A percentile compares a stretch with the other conserved stretches of the same genome.
Evolutionary conservation across 2,329 filamentous ascomycete genomes (phyloP).

Genomic region (Trichoderma sp.): DNA sequence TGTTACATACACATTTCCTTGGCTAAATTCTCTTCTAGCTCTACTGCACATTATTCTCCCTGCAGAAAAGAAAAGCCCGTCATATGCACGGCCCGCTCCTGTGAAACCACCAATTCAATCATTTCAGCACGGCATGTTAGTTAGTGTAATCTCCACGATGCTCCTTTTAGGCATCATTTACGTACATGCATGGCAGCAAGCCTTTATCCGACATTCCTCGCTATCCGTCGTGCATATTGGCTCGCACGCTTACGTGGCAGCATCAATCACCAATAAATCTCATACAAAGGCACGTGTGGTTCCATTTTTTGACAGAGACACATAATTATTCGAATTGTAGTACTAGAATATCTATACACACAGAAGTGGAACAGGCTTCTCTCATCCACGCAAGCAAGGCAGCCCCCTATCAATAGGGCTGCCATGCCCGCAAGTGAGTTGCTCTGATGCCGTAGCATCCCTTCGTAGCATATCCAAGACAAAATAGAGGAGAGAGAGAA

Average conservation of each 20-base stretch:
- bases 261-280: background rate
- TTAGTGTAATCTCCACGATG: background rate
- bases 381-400: background rate
- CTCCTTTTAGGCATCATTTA: background rate
- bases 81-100: background rate
- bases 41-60: background rate
- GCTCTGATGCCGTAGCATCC: constrained; percentile 5
- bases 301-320: constrained; percentile 11
- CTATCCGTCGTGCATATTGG: background rate
- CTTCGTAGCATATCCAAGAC: constrained; percentile 14
- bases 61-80: background rate
- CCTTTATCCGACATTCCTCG: background rate
- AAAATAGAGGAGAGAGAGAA: background rate
- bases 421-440: background rate
- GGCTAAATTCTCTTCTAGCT: background rate
- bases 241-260: background rate
- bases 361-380: constrained; percentile 6
- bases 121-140: background rate
- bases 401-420: background rate
- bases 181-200: background rate
- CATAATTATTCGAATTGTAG: constrained; percentile 16
- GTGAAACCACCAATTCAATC: background rate
- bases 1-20: background rate
- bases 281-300: background rate
- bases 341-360: constrained; percentile 23